Base-by-base conservation (phyloP, 495 filamentous ascomycete species). In the Diplogelasinospora grovesii region DNA sequence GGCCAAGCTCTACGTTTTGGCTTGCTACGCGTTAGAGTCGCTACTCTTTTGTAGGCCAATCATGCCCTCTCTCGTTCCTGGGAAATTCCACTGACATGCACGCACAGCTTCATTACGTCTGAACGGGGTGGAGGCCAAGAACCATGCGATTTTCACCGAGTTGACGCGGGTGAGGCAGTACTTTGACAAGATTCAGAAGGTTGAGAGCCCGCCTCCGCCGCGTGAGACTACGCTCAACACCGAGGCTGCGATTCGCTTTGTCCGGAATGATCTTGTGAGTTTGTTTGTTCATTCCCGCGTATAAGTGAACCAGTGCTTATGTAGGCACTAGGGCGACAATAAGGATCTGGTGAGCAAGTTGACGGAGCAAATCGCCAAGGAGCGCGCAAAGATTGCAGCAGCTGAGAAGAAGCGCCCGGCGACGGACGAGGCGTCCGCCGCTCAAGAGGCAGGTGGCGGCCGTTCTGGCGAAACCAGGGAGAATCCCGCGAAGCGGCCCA, bases 21-120 rank as follows among this genome's bases (percentile, higher is more conserved):
- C 78, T 31, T 81, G 86, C 0, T 97, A 97, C 58, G 76, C 89
- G 0, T 78, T 98, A 36, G 89, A 97, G 48, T 93, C 87, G n/a
- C 66, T 95, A 10, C 60, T 97, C 15, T 97, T 93, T 62, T 90
- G 86, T 93, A 62, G 43, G 79, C 9, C 22, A 10, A 25, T 3
- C 20, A 21, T 8, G 14, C 11, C 18, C 22, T 15, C 15, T 25
- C 14, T 13, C 24, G 26, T 46, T 22, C 19, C 21, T 4, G 15
- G 11, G 0, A 27, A 22, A 24, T 2, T 4, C 3, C 14, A 31
- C 5, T 13, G 4, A 41, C 6, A 3, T 14, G 20, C 1, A 28
- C 8, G 23, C 20, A 15, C 42, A 93, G 86, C 85, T 27, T 83
- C 86, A 46, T 66, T 98, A 19, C 77, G 79, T 35, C 75, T 97